Conservation (phyloP, 768 basidiomycete genomes). For the Botryobasidium botryosum region DNA sequence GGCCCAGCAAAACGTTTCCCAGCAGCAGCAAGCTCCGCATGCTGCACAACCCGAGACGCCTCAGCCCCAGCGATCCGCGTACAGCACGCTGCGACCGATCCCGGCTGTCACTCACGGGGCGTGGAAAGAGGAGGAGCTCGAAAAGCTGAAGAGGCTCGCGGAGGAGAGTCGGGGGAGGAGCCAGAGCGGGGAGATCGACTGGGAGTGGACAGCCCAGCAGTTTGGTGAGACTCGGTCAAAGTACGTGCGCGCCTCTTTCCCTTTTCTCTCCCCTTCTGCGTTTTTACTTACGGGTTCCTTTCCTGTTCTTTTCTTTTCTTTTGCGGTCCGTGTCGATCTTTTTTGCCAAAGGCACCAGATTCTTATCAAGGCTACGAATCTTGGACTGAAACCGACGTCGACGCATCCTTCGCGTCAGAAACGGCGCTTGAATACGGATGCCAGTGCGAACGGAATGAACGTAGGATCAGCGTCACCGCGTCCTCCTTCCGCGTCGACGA, state of each 20-base stretch:
- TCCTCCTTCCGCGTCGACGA: too few relatives aligned
- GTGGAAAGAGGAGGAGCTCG: conserved; percentile 70
- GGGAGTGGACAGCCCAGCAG: conserved; percentile 60
- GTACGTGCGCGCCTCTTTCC: conserved; percentile 22
- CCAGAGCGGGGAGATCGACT: conserved; percentile 45
- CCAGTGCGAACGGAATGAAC: too few relatives aligned
- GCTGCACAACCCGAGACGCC: too few relatives aligned
- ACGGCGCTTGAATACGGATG: conserved; percentile 4
- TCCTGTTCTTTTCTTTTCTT: too few relatives aligned
- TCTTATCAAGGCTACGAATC: conserved; percentile 58
- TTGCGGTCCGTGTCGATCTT: too few relatives aligned
- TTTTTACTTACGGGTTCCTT: conserved; percentile 3
- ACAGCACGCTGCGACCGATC: too few relatives aligned
- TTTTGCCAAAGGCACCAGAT: conserved; percentile 65
- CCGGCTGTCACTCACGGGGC: too few relatives aligned
- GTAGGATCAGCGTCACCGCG: too few relatives aligned
- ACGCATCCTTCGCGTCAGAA: conserved; percentile 8
- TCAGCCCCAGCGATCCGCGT: too few relatives aligned
- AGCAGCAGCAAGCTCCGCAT: too few relatives aligned
- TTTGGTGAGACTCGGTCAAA: conserved; percentile 62
- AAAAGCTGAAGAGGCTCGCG: conserved; percentile 45
- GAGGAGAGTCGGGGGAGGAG: conserved; percentile 39
- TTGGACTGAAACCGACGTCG: conserved; percentile 40
- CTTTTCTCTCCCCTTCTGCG: neutral
- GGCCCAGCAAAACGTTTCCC: too few relatives aligned